Evolutionary conservation across 192 early-diverging fungal species (phyloP).

Genomic region (Helicostylum pulchrum): DNA sequence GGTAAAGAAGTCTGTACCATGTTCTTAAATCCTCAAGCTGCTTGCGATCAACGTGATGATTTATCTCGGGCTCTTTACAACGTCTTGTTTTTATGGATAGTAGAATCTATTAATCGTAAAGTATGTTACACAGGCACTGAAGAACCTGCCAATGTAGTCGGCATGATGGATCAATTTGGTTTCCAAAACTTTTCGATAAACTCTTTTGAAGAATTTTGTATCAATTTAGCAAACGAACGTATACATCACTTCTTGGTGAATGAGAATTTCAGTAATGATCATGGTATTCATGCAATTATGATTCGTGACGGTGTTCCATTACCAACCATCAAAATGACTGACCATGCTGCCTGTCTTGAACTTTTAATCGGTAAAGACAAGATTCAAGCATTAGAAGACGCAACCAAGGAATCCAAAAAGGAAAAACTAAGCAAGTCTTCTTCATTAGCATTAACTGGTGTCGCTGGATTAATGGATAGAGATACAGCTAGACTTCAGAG

Average conservation of each 20-base stretch:
- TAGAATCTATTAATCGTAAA: constrained; percentile 74
- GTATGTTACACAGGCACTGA: constrained; percentile 32
- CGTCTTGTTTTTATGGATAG: constrained; percentile 71
- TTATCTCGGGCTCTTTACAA: constrained; percentile 71
- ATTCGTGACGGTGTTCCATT: constrained; percentile 62
- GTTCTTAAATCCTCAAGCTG: constrained; percentile 66
- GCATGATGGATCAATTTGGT: constrained; percentile 59
- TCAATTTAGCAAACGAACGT: constrained; percentile 50
- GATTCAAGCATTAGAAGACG: background rate
- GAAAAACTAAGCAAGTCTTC: background rate
- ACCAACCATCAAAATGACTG: constrained; percentile 42
- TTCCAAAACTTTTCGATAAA: constrained; percentile 50
- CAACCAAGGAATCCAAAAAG: background rate
- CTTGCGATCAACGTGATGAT: constrained; percentile 63
- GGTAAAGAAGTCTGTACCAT: constrained; percentile 68
- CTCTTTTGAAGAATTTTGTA: constrained; percentile 49
- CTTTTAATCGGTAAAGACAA: constrained; percentile 42
- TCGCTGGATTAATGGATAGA: constrained; percentile 42
- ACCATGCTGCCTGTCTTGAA: constrained; percentile 50
- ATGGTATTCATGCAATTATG: constrained; percentile 43
- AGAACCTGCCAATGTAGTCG: constrained; percentile 58
- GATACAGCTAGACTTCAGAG: constrained; percentile 38
- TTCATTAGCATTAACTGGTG: constrained; percentile 28
- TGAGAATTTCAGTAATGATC: constrained; percentile 51
- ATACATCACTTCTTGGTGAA: constrained; percentile 39